Conservation (phyloP, 768 basidiomycete species). For the Glaciozyma martinii region DNA sequence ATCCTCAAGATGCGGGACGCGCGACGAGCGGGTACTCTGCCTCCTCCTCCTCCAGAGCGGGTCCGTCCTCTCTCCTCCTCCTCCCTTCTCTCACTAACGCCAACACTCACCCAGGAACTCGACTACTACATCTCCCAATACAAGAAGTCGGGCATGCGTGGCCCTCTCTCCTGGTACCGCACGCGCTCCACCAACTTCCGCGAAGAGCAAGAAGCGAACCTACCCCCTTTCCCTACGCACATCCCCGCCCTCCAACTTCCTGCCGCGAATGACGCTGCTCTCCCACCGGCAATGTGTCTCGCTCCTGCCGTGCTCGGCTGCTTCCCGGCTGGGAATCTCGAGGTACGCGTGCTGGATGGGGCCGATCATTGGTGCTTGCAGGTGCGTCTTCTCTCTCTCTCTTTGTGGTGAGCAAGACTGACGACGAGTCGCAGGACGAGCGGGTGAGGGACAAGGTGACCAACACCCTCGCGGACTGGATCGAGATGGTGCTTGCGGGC, state of each 20-base stretch:
- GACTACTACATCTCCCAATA: constrained; percentile 18
- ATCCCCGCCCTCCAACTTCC: constrained; percentile 26
- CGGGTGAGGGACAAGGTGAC: constrained; percentile 15
- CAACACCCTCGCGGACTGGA: constrained; percentile 12
- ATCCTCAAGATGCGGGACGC: constrained; percentile 2
- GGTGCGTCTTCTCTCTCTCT: background rate
- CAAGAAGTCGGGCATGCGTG: constrained; percentile 6
- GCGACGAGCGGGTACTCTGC: constrained; percentile 3
- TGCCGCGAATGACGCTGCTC: constrained; percentile 16
- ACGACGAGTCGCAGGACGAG: constrained; percentile 7
- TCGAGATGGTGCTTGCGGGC: constrained; percentile 11
- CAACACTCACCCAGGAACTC: constrained; percentile 9
- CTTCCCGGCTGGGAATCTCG: constrained; percentile 23
- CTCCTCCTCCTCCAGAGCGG: constrained; percentile 8
- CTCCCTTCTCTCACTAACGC: background rate
- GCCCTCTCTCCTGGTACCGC: constrained; percentile 27
- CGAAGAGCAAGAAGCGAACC: constrained; percentile 12
- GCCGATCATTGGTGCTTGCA: constrained; percentile 28
- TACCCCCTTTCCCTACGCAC: constrained; percentile 15
- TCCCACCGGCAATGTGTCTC: constrained; percentile 15
- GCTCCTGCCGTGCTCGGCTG: background rate
- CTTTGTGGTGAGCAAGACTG: too few species aligned
- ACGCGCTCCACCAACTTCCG: constrained; percentile 11
- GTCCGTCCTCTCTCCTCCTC: constrained; percentile 2
- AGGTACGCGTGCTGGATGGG: constrained; percentile 8